Conservation (phyloP, 345 rosid genomes). For the Brassica nigra region DNA sequence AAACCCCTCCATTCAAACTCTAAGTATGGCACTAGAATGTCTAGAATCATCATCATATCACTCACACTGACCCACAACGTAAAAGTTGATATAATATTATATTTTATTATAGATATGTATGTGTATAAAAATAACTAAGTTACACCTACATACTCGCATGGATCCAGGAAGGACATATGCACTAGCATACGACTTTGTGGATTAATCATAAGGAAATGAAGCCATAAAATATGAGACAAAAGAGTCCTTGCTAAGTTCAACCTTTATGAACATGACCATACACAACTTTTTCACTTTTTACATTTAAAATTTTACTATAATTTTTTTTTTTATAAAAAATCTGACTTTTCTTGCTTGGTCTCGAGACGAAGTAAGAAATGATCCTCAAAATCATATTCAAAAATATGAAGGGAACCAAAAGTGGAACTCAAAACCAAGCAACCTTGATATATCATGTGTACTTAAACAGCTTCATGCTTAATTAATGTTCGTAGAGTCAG, state of each 20-base stretch:
- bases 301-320: conserved; percentile 8
- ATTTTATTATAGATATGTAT: background rate
- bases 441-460: background rate
- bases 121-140: background rate
- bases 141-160: conserved; percentile 17
- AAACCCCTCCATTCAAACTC: too few species aligned
- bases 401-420: background rate
- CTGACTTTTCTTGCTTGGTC: background rate
- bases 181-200: conserved; percentile 25
- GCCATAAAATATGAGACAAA: conserved; percentile 31
- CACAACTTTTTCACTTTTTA: conserved; percentile 1
- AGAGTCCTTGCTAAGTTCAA: conserved; percentile 33
- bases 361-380: background rate
- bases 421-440: background rate
- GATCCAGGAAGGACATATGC: conserved; percentile 34
- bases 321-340: background rate
- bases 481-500: background rate
- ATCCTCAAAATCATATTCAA: background rate
- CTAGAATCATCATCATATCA: background rate
- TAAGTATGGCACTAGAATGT: background rate
- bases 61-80: background rate
- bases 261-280: conserved; percentile 36
- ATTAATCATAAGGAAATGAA: conserved; percentile 14
- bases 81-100: background rate
- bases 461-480: background rate